Evolutionary conservation across 108 stramenopile genomes (phyloP), one percentile per base, ranked within the genome.

Genomic region (Fistulifera pelliculosa): DNA sequence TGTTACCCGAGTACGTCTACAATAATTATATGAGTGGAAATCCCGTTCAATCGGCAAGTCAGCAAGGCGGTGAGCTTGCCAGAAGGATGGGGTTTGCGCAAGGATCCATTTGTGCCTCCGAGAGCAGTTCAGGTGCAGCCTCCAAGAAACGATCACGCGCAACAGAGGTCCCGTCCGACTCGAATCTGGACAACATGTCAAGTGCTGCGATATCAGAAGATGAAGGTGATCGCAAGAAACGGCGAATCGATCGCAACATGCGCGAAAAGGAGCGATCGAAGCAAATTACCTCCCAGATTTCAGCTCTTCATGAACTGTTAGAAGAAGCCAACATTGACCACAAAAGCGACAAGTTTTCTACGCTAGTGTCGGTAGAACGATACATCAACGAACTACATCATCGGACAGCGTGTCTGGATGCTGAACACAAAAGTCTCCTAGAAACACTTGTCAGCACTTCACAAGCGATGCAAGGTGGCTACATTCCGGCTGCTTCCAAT

Each of bases 241-340:
- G 85, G 39, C 69, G 83, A 25, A 61, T 70, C 2, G 82, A 84
- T 45, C 82, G 90, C 11, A 91, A 91, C 57, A 25, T 75, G 0
- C 65, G 90, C 13, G 90, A 91, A 60, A 85, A 91, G 50, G 64
- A 80, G 41, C 69, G 90, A 14, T 83, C 83, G 12, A 80, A 85
- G 50, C 67, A 65, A 16, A 91, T 91, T 43, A 70, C 81, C 2
- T 56, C 73, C 3, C 81, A 86, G 52, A 87, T 91, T 55, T 59
- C 71, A 50, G 70, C 77, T 38, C 56, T 91, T 13, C 61, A 73
- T 10, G 56, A 67, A 14, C 52, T 91, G 5, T 65, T 91, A 11
- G 51, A 68, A 15, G 51, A 56, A 25, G 78, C 83, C 15, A 74
- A 77, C 21, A 65, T 83, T 24, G 66, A 66, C 41, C 78, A 76